Conservation (phyloP, 2,329 filamentous ascomycete genomes). For the Xylaria sp. region DNA sequence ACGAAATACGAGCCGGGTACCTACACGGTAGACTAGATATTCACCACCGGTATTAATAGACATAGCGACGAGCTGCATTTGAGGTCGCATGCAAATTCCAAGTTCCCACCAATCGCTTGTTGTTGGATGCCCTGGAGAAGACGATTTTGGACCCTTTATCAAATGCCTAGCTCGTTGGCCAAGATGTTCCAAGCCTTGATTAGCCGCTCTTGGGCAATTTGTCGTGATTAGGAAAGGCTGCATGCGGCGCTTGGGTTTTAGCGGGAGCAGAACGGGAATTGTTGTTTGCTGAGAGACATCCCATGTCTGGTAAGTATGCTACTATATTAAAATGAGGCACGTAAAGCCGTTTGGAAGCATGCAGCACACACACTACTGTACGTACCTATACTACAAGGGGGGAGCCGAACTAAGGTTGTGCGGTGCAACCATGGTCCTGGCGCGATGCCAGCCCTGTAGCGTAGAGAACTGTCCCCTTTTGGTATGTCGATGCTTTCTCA, state of each 20-base stretch:
- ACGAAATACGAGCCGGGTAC: no score
- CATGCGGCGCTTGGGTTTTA: conserved; percentile 32
- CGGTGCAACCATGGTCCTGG: conserved; percentile 11
- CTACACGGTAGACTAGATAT: not conserved
- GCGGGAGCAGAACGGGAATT: conserved; percentile 26
- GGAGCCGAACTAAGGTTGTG: conserved; percentile 3
- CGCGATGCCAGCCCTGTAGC: conserved; percentile 21
- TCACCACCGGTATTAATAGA: not conserved
- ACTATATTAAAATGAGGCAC: not conserved
- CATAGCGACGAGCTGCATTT: conserved; percentile 24
- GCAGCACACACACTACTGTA: not conserved
- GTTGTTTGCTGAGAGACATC: not conserved
- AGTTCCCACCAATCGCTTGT: conserved; percentile 29
- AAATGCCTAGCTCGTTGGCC: conserved; percentile 16
- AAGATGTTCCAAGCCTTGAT: conserved; percentile 33
- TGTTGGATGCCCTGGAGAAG: conserved; percentile 21
- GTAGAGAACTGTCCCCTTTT: conserved; percentile 6
- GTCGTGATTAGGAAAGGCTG: conserved; percentile 32
- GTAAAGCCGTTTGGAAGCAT: not conserved
- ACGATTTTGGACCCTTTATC: conserved; percentile 28
- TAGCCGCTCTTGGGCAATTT: conserved; percentile 36
- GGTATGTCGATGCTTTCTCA: conserved; percentile 15
- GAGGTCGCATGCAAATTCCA: conserved; percentile 26
- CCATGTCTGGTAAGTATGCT: not conserved
- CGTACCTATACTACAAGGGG: not conserved